Conservation (phyloP, 2,329 filamentous ascomycete species). For the Diaporthe caulivora region DNA sequence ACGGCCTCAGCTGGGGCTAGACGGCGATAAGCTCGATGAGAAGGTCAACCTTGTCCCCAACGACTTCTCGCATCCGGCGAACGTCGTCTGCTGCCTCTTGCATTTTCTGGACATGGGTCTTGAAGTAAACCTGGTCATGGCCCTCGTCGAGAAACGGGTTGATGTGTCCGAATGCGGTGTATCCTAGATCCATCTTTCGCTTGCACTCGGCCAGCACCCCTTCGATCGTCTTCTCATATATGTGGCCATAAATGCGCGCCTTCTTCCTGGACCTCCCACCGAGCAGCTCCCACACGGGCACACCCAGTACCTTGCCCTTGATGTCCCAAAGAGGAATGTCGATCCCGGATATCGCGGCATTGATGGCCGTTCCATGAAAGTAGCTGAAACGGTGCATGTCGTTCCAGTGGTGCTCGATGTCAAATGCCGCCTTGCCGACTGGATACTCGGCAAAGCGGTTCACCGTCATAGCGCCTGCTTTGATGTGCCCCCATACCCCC, state of each 20-base stretch:
- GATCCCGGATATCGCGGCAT: constrained; percentile 1
- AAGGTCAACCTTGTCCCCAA: constrained; percentile 9
- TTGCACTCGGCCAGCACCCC: constrained; percentile 5
- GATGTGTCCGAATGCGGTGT: neutral
- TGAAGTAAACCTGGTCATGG: constrained; percentile 17
- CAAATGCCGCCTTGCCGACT: neutral
- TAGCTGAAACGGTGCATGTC: constrained; percentile 9
- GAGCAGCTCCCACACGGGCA: constrained; percentile 1
- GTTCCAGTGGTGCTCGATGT: neutral
- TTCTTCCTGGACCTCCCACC: neutral
- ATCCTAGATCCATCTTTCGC: neutral
- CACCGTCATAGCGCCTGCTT: neutral
- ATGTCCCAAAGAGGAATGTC: constrained; percentile 10
- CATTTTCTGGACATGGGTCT: constrained; percentile 10
- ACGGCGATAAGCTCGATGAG: constrained; percentile 7
- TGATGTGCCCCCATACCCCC: constrained; percentile 2
- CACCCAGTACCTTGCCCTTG: constrained; percentile 4
- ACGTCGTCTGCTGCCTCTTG: constrained; percentile 11
- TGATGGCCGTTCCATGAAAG: constrained; percentile 9
- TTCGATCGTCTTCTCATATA: constrained; percentile 9
- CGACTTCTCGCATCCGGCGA: constrained; percentile 9
- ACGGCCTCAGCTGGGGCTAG: constrained; percentile 3
- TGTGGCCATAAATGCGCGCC: constrained; percentile 11
- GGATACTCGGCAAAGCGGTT: neutral
- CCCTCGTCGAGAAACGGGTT: constrained; percentile 7